Base-by-base conservation (phyloP, 495 filamentous ascomycete species). In the Aspergillus panamensis region DNA sequence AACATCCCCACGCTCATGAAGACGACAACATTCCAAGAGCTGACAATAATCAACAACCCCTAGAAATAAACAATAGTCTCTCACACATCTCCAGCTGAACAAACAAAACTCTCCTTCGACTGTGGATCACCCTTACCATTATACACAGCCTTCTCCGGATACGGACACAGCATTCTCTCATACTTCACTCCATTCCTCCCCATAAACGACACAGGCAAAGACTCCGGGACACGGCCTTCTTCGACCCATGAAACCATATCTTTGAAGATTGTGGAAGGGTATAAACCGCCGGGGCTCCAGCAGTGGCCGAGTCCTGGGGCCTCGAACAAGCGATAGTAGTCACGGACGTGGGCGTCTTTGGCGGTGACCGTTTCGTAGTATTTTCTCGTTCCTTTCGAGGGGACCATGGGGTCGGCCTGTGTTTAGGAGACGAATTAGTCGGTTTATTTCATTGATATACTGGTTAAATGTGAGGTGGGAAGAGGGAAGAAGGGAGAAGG, bases 341-440 rank as follows among this genome's bases (percentile, higher is more conserved):
- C 49, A 8, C 47, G 30, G 4, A 64, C 32, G 31, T 61, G 5
- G 1, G 63, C 58, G 42, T 55, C 51, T 19, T 13, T 52, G 39
- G 60, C 67, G 55, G 32, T 50, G 53, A 61, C 70, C 30, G 55
- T 50, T 47, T 61, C 68, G 65, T 67, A 70, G 63, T 64, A 74
- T 51, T 50, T 30, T 10, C 33, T 58, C 1, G 58, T 65, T 25
- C 58, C 58, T 12, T n/a, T 29, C 4, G 51, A 55, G 9, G 58
- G 51, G 49, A 61, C 57, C 40, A 55, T 48, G 1, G 53, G 47
- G 16, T 61, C 59, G 20, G 48, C 59, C 59, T 59, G 19, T n/a
- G 16, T 32, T 25, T 8, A 20, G 17, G 5, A 25, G 25, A 25
- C 25, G 5, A 25, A 5, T 25, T 25, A 25, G 25, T 25, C 25